Conservation (phyloP, 768 basidiomycete species). For the Clitopilus passeckerianus region DNA sequence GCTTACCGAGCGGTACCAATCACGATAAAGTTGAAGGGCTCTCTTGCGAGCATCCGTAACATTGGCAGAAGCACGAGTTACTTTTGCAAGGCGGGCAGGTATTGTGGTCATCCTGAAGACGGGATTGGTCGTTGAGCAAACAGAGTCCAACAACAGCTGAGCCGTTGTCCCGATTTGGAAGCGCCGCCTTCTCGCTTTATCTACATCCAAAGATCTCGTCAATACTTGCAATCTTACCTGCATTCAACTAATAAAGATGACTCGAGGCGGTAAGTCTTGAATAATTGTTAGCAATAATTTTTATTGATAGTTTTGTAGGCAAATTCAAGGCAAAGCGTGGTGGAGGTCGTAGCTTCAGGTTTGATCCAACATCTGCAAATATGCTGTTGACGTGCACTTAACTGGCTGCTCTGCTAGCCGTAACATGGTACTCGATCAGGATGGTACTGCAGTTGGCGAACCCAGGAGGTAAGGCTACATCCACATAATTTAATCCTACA, state of each 20-base stretch:
- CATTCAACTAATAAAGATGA: slow-evolving; percentile 27
- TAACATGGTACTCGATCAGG: slow-evolving; percentile 52
- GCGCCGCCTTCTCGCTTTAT: background rate
- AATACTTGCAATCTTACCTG: background rate
- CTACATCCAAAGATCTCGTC: background rate
- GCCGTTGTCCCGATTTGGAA: slow-evolving; percentile 3
- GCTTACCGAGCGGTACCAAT: slow-evolving; percentile 91
- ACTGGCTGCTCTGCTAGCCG: slow-evolving; percentile 32
- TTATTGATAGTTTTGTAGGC: slow-evolving; percentile 24
- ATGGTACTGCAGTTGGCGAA: slow-evolving; percentile 45
- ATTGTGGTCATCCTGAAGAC: slow-evolving; percentile 58
- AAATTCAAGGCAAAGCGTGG: slow-evolving; percentile 87
- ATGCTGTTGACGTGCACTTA: slow-evolving; percentile 8
- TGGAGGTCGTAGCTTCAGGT: slow-evolving; percentile 85
- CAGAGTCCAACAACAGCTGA: slow-evolving; percentile 1
- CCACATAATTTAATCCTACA: slow-evolving; percentile 1
- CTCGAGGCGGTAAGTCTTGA: slow-evolving; percentile 31
- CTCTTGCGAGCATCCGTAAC: slow-evolving; percentile 61
- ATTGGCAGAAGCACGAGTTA: slow-evolving; percentile 53
- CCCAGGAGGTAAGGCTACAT: slow-evolving; percentile 30
- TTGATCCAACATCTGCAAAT: slow-evolving; percentile 1
- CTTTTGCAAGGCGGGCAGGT: slow-evolving; percentile 79
- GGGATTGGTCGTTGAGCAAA: slow-evolving; percentile 6
- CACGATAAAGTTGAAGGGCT: slow-evolving; percentile 77
- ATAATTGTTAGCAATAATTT: background rate